Percentiles rank a stretch among this genome's conserved stretches.
Conservation (phyloP, 257 asterid species). For the Prunella vulgaris region DNA sequence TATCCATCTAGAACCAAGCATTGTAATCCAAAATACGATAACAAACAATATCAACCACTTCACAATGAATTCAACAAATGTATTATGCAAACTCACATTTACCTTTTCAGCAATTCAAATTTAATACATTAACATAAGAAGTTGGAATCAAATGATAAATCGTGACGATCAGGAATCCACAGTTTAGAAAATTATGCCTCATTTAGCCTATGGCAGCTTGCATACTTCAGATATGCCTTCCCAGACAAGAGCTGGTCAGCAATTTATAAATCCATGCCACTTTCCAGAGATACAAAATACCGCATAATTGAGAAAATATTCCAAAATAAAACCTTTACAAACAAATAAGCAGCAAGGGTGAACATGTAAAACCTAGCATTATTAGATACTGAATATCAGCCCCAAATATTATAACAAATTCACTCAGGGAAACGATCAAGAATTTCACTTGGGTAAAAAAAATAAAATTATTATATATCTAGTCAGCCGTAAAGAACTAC, state of each 20-base stretch:
- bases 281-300: background rate
- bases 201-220: background rate
- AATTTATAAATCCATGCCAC: background rate
- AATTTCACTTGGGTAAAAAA: background rate
- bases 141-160: background rate
- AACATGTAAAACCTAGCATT: background rate
- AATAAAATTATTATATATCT: background rate
- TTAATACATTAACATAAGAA: background rate
- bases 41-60: background rate
- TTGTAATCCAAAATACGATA: background rate
- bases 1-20: background rate
- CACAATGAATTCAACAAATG: background rate
- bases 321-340: background rate
- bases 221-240: background rate
- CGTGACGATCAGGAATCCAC: background rate
- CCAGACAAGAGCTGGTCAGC: background rate
- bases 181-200: background rate
- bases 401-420: background rate
- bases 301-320: background rate
- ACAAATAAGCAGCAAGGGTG: background rate
- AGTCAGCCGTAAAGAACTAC: background rate
- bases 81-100: no score
- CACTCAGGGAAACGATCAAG: background rate
- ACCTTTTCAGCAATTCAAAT: no score
- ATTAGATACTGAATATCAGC: background rate